Conservation (phyloP, 1,284 basidiomycete genomes). For the Ustilago crameri region DNA sequence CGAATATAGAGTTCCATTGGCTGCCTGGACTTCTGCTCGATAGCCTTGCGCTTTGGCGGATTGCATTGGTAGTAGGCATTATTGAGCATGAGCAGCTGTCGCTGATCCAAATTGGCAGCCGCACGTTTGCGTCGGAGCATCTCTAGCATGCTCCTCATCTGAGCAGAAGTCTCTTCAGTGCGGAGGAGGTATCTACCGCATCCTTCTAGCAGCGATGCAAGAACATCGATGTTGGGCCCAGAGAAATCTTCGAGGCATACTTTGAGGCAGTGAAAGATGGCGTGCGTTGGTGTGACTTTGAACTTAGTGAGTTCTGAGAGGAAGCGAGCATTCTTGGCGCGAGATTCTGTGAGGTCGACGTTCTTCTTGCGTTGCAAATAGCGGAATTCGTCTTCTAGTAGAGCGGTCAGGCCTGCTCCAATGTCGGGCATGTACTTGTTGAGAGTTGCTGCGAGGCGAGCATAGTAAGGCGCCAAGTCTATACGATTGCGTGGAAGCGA, state of each 20-base stretch:
- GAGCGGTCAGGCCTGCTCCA: constrained; percentile 80
- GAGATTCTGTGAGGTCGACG: constrained; percentile 83
- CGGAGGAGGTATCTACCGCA: constrained; percentile 92
- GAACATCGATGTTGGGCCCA: constrained; percentile 89
- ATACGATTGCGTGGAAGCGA: constrained; percentile 87
- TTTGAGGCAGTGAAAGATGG: constrained; percentile 95
- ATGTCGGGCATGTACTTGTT: constrained; percentile 94
- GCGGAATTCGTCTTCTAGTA: constrained; percentile 92
- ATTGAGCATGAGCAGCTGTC: constrained; percentile 88
- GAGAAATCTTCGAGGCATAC: constrained; percentile 95
- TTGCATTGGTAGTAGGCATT: constrained; percentile 99
- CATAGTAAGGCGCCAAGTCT: constrained; percentile 93
- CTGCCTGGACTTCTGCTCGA: constrained; percentile 84
- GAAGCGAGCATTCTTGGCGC: constrained; percentile 90
- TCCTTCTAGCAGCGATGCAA: constrained; percentile 89
- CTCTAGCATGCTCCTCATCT: constrained; percentile 80
- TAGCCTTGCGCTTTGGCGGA: constrained; percentile 89
- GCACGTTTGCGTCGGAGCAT: constrained; percentile 93
- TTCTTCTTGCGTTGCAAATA: constrained; percentile 96
- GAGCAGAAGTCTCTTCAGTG: constrained; percentile 84
- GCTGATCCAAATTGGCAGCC: constrained; percentile 88
- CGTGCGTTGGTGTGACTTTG: constrained; percentile 86
- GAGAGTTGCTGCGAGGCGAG: constrained; percentile 86
- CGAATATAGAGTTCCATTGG: constrained; percentile 92
- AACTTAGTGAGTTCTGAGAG: constrained; percentile 95